Base-by-base conservation (phyloP, 2,329 filamentous ascomycete genomes). In the Beauveria pseudobassiana region DNA sequence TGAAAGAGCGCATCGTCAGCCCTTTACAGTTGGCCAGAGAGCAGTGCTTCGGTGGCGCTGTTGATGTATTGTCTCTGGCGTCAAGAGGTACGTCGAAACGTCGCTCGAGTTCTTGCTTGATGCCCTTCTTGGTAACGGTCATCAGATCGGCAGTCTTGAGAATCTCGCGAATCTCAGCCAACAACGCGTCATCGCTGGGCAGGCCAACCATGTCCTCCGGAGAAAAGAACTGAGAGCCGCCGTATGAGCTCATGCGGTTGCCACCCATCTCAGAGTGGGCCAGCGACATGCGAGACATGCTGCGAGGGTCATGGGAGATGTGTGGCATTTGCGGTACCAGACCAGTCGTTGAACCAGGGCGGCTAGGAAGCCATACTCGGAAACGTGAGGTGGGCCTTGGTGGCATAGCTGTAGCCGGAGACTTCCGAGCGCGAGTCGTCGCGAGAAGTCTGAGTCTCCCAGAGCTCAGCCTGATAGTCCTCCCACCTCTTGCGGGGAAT, bases 401-500 rank as follows among this genome's bases (percentile, higher is more conserved):
- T 99, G 61, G 87, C 93, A 72, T 98, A 99, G 61, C 90, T 96
- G 78, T 91, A 90, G 62, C 93, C 93, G n/a, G 92, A 97, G 58
- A 93, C 78, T 74, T 97, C 93, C 10, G 92, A 96, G 63, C 84
- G 87, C 26, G 87, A 79, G 72, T 99, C 95, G 66, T 87, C 85
- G 69, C 89, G 88, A n/a, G 90, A 80, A 7, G 85, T 96, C 76
- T 96, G 91, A 1, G 90, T 89, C 72, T 99, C 95, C 95, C 93
- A 99, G 50, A 99, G 86, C 81, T 98, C 95, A 65, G 89, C 89
- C 76, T 99, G 95, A 75, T 98, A 99, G 70, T 99, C 95, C 75
- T 99, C 95, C 95, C 95, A 99, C 82, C 90, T 95, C 87, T 98
- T 99, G 78, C 91, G 90, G 22, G 95, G 95, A 67, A 99, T 98